Evolutionary conservation across 2,329 filamentous ascomycete species (phyloP), one percentile per base, ranked within the genome.

Genomic region (Aspergillus aculeatinus): DNA sequence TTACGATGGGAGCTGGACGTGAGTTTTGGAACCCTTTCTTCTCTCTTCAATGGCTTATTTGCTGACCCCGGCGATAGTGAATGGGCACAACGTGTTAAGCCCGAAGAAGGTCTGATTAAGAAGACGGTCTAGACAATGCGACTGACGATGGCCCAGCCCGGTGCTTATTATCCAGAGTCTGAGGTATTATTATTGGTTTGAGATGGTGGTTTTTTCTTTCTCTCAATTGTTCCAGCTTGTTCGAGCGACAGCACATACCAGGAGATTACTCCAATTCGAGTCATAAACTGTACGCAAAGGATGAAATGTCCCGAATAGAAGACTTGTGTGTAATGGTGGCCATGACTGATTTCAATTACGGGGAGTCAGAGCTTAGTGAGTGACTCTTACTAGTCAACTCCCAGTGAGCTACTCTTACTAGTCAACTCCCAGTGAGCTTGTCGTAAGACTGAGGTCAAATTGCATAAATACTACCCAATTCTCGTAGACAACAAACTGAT

Each of bases 1-100:
- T 23, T 99, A 99, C 71, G 95, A 99, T 75, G 95, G 95, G 51
- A 96, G 93, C 76, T 99, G 95, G 95, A 98, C 95, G 85, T 96
- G 82, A 87, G 90, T 89, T 44, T 48, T 3, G 7, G 9, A 10
- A 7, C 27, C 27, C 33, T 16, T 16, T 33, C 51, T 33, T 49
- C n/a, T 29, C 48, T 19, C 21, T 25, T 50, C 21, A 51, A n/a
- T 29, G 10, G 14, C 52, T 14, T 16, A 25, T 51, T 48, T 42
- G 53, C 58, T 65, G 49, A 64, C 58, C 42, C 19, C 19, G 25
- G 27, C 3, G 29, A 50, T 65, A 80, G 79, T 49, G 81, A 83
- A 73, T 83, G 81, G 80, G 81, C 81, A 27, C 80, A 80, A 56
- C 75, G 81, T 57, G 80, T 81, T 9, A 75, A 76, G 57, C 76